These are phyloP conservation scores for Phaeosphaeria sp. DNA, from an alignment of 2,329 filamentous ascomycete species.

Conservation along the genomic window DNA sequence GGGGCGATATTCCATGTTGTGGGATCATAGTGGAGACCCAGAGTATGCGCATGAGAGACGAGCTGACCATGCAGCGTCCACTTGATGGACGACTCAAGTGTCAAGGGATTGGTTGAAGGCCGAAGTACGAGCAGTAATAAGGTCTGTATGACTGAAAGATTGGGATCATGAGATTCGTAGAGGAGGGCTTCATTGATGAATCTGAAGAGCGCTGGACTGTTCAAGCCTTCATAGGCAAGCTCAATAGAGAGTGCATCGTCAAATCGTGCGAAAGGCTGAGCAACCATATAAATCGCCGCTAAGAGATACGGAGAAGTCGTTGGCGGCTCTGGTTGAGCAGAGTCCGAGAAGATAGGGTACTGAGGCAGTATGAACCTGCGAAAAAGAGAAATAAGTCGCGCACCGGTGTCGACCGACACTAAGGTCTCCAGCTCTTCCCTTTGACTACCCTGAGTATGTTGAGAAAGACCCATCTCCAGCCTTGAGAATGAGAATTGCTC, in stretches of 20 bases:
- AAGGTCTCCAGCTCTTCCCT: slow-evolving; percentile 8
- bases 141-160: slow-evolving; percentile 8
- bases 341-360: slow-evolving; percentile 15
- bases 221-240: slow-evolving; percentile 12
- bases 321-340: slow-evolving; percentile 4
- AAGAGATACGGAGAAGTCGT: slow-evolving; percentile 10
- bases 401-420: slow-evolving; percentile 6
- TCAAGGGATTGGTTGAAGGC: slow-evolving; percentile 13
- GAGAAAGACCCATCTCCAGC: slow-evolving; percentile 8
- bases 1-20: slow-evolving; percentile 11
- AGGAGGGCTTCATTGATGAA: slow-evolving; percentile 10
- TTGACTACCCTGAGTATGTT: neutral
- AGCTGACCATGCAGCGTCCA: slow-evolving; percentile 15
- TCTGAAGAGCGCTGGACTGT: slow-evolving; percentile 10
- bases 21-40: slow-evolving; percentile 15
- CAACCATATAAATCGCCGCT: slow-evolving; percentile 14
- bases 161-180: slow-evolving; percentile 13
- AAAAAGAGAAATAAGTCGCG: slow-evolving; percentile 8
- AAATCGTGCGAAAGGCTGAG: slow-evolving; percentile 14
- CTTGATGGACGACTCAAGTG: slow-evolving; percentile 13
- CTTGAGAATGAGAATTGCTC: slow-evolving; percentile 7
- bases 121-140: slow-evolving; percentile 9
- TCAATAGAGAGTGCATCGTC: slow-evolving; percentile 18
- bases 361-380: slow-evolving; percentile 12
- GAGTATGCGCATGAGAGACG: slow-evolving; percentile 9